phyloP scores from a whole-genome alignment of 2,329 filamentous ascomycete genomes.

The Ustulina deusta region DNA sequence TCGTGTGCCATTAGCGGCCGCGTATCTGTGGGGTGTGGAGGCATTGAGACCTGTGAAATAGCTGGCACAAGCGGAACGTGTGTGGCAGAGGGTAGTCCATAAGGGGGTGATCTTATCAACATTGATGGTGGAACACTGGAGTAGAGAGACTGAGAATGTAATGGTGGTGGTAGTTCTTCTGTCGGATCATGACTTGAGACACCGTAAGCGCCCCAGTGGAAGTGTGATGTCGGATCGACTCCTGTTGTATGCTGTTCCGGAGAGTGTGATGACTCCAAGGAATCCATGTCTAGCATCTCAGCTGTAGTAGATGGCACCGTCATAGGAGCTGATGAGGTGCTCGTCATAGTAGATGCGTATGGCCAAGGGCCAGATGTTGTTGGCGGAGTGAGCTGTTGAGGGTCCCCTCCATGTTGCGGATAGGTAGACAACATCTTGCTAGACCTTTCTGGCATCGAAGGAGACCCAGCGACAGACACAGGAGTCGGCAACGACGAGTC shows the following conservation, averaged over 20 bases:
- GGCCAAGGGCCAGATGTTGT: constrained; percentile 60
- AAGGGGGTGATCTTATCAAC: constrained; percentile 38
- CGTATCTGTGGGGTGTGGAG: constrained; percentile 42
- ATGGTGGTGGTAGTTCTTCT: constrained; percentile 49
- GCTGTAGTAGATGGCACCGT: constrained; percentile 55
- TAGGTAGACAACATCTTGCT: constrained; percentile 58
- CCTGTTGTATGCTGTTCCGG: constrained; percentile 50
- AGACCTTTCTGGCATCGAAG: constrained; percentile 59
- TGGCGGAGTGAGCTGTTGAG: constrained; percentile 63
- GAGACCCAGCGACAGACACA: constrained; percentile 62
- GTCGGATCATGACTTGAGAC: constrained; percentile 51
- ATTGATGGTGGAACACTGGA: constrained; percentile 44
- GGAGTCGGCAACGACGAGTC: constrained; percentile 64
- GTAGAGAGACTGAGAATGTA: constrained; percentile 46
- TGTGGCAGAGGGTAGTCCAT: constrained; percentile 28
- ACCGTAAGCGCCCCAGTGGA: constrained; percentile 54
- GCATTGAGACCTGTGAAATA: constrained; percentile 42
- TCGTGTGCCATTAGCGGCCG: constrained; percentile 37
- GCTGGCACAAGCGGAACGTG: constrained; percentile 43
- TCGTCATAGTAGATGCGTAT: constrained; percentile 58
- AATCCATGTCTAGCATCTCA: constrained; percentile 56
- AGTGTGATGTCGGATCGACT: constrained; percentile 48
- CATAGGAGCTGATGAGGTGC: constrained; percentile 56
- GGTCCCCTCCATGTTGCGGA: constrained; percentile 52
- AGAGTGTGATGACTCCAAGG: constrained; percentile 52